Evolutionary conservation across 2,329 filamentous ascomycete genomes (phyloP).

Genomic region (Emericellopsis cladophorae): DNA sequence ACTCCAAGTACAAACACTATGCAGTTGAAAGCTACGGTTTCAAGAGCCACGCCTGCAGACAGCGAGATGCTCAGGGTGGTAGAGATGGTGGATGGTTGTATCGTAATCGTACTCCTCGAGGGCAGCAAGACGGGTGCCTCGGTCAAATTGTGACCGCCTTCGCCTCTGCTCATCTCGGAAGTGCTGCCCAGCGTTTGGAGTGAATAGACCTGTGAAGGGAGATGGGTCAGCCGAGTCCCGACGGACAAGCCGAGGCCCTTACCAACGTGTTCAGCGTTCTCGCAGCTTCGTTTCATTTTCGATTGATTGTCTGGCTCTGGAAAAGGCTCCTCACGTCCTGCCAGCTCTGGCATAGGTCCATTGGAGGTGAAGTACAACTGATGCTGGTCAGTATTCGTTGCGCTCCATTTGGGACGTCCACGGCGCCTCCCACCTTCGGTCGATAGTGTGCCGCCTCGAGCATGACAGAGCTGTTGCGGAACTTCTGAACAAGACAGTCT

Average conservation of each 20-base stretch:
- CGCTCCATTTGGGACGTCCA: not conserved
- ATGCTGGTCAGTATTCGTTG: constrained; percentile 1
- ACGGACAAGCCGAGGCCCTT: constrained; percentile 18
- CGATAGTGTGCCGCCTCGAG: constrained; percentile 69
- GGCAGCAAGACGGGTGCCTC: constrained; percentile 62
- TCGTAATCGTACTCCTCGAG: constrained; percentile 49
- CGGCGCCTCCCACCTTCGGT: constrained; percentile 52
- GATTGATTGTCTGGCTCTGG: constrained; percentile 71
- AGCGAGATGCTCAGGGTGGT: not conserved
- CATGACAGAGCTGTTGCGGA: constrained; percentile 95
- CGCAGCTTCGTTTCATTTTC: constrained; percentile 77
- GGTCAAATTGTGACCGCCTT: constrained; percentile 67
- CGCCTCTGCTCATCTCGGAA: constrained; percentile 65
- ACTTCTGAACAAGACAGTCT: constrained; percentile 85
- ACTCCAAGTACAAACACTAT: too few relatives aligned
- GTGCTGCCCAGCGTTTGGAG: constrained; percentile 63
- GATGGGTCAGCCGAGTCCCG: not conserved
- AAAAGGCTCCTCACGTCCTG: constrained; percentile 64
- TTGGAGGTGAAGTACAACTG: constrained; percentile 42
- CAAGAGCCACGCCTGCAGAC: too few relatives aligned
- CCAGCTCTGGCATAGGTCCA: constrained; percentile 32
- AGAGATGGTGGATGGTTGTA: constrained; percentile 20
- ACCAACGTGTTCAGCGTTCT: constrained; percentile 79
- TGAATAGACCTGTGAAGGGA: constrained; percentile 55
- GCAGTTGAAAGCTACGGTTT: too few relatives aligned